Conservation (phyloP, 2,329 filamentous ascomycete species). For the Seiridium cupressi region DNA sequence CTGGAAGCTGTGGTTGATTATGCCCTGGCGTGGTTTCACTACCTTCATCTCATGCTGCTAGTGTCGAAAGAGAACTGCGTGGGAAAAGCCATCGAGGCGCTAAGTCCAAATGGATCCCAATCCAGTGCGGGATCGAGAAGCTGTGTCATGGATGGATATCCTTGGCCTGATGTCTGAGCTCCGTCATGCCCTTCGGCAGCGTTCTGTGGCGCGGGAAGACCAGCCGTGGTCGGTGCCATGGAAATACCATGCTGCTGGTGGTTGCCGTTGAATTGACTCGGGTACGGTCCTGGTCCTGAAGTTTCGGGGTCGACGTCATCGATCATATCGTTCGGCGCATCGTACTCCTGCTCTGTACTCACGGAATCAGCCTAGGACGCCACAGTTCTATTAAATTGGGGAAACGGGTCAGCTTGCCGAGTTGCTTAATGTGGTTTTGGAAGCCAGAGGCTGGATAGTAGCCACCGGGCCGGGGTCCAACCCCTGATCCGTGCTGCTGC, state of each 20-base stretch:
- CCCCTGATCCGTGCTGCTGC: conserved; percentile 32
- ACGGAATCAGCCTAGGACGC: conserved; percentile 68
- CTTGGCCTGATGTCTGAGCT: conserved; percentile 28
- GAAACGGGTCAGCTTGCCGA: conserved; percentile 74
- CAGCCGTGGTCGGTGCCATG: conserved; percentile 34
- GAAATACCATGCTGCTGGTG: conserved; percentile 28
- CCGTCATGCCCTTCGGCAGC: conserved; percentile 29
- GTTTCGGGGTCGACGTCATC: conserved; percentile 77
- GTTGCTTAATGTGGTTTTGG: conserved; percentile 91
- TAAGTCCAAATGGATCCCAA: conserved; percentile 89
- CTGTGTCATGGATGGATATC: conserved; percentile 64
- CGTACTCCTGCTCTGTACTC: conserved; percentile 92
- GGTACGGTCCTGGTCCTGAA: conserved; percentile 66
- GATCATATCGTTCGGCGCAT: conserved; percentile 83
- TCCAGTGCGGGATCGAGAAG: conserved; percentile 79
- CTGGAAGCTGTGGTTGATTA: no score
- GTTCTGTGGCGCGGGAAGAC: conserved; percentile 35
- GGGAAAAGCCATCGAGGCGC: conserved; percentile 93
- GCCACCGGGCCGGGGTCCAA: conserved; percentile 32
- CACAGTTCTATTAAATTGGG: conserved; percentile 55
- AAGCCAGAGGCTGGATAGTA: conserved; percentile 83
- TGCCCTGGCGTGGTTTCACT: no score
- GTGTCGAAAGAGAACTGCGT: conserved; percentile 76
- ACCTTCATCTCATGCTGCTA: conserved; percentile 44
- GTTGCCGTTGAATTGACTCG: conserved; percentile 48